Evolutionary conservation across 345 rosid genomes (phyloP).

Genomic region (Triadica sebifera): DNA sequence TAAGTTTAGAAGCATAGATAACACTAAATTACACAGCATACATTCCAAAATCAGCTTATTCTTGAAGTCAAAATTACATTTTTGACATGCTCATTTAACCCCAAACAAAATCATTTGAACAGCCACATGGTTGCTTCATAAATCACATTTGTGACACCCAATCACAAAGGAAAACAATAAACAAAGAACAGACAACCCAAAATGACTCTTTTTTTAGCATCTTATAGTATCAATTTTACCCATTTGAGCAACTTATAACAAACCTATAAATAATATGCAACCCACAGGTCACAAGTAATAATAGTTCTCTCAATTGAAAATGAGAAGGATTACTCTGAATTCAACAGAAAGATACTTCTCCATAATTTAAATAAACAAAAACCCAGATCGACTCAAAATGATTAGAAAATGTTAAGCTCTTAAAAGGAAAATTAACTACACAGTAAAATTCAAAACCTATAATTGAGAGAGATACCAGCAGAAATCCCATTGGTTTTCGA

Average conservation of each 20-base stretch:
- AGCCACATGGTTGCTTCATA: not conserved
- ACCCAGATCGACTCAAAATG: no score
- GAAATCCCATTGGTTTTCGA: constrained; percentile 47
- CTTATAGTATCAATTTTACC: no score
- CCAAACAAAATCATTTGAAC: not conserved
- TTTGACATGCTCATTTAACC: no score
- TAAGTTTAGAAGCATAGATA: no score
- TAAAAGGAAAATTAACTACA: not conserved
- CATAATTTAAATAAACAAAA: no score
- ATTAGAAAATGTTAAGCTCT: no score
- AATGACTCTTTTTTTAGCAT: not conserved
- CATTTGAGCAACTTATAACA: not conserved
- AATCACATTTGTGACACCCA: not conserved
- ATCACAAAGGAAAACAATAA: not conserved
- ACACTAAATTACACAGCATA: no score
- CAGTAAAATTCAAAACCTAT: not conserved
- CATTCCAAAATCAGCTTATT: no score
- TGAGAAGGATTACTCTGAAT: not conserved
- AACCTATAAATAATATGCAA: not conserved
- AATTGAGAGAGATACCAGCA: constrained; percentile 39
- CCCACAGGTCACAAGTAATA: not conserved
- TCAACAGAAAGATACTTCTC: not conserved
- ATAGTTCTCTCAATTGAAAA: not conserved
- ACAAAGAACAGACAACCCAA: not conserved
- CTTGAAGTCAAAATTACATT: no score